These are phyloP conservation scores for Retiboletus fuscus DNA, from an alignment of 1,284 basidiomycete species.

Conservation along the genomic window DNA sequence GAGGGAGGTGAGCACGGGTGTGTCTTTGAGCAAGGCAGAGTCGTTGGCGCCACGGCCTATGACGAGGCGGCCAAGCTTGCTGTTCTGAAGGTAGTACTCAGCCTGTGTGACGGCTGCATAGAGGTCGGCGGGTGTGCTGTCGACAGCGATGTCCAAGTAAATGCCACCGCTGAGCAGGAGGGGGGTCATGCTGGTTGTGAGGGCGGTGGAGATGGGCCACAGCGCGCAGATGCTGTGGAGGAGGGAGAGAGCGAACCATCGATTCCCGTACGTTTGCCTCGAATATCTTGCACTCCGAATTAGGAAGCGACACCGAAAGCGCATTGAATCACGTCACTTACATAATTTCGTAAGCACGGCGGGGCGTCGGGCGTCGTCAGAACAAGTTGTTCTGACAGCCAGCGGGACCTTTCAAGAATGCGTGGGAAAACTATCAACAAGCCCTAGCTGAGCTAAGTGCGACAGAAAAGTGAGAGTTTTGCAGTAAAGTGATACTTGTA, in stretches of 20 bases:
- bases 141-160: slow-evolving; percentile 54
- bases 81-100: slow-evolving; percentile 54
- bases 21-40: slow-evolving; percentile 46
- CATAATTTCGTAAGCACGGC: too few relatives aligned
- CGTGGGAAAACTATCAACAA: too few relatives aligned
- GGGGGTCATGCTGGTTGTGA: slow-evolving; percentile 62
- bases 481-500: too few relatives aligned
- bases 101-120: slow-evolving; percentile 57
- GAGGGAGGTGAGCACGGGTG: slow-evolving; percentile 50
- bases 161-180: slow-evolving; percentile 66
- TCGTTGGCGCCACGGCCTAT: slow-evolving; percentile 63
- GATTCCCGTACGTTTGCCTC: too few relatives aligned
- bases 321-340: too few relatives aligned
- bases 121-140: slow-evolving; percentile 58
- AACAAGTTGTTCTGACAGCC: too few relatives aligned
- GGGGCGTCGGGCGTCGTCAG: too few relatives aligned
- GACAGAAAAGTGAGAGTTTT: too few relatives aligned
- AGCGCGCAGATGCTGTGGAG: slow-evolving; percentile 26
- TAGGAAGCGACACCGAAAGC: too few relatives aligned
- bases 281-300: too few relatives aligned
- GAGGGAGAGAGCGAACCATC: slow-evolving; percentile 30
- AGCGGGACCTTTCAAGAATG: too few relatives aligned
- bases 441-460: too few relatives aligned
- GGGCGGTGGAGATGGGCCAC: slow-evolving; percentile 72
- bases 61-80: slow-evolving; percentile 63